phyloP scores from a whole-genome alignment of 331 rosid genomes.

The Dryas integrifolia region DNA sequence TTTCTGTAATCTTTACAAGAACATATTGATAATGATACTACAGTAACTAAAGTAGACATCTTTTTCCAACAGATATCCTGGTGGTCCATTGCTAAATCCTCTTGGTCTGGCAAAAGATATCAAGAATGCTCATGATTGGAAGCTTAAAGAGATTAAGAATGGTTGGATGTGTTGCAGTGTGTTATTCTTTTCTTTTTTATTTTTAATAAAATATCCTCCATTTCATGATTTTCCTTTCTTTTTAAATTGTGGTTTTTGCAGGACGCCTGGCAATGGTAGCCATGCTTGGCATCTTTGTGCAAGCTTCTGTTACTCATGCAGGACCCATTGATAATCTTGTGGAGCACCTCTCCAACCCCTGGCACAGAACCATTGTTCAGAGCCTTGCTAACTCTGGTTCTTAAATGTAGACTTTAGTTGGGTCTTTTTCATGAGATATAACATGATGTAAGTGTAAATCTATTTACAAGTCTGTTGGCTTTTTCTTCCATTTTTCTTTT shows the following conservation, averaged over 20 bases:
- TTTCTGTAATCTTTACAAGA: neutral
- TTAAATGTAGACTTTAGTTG: slow-evolving; percentile 16
- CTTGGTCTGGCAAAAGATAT: slow-evolving; percentile 84
- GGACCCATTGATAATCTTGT: slow-evolving; percentile 91
- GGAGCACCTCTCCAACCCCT: slow-evolving; percentile 88
- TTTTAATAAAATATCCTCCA: neutral
- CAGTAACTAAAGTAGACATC: neutral
- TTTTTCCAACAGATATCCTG: slow-evolving; percentile 59
- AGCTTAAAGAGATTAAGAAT: slow-evolving; percentile 88
- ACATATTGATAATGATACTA: neutral
- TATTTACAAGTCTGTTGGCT: neutral
- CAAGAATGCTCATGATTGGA: slow-evolving; percentile 65
- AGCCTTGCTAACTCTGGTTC: slow-evolving; percentile 50
- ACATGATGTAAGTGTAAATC: neutral
- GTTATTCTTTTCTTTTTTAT: neutral
- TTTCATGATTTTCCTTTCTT: neutral
- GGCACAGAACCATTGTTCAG: slow-evolving; percentile 86
- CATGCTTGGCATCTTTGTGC: slow-evolving; percentile 82
- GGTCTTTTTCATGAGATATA: neutral
- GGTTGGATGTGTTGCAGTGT: slow-evolving; percentile 35
- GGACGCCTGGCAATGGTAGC: slow-evolving; percentile 92
- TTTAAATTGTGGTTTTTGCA: slow-evolving; percentile 20
- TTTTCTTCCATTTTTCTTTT: neutral
- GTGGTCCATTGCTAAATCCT: slow-evolving; percentile 82
- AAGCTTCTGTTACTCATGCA: slow-evolving; percentile 79